Evolutionary conservation across 2,329 filamentous ascomycete species (phyloP), one percentile per base, ranked within the genome.

Genomic region (Penicillium sp.): DNA sequence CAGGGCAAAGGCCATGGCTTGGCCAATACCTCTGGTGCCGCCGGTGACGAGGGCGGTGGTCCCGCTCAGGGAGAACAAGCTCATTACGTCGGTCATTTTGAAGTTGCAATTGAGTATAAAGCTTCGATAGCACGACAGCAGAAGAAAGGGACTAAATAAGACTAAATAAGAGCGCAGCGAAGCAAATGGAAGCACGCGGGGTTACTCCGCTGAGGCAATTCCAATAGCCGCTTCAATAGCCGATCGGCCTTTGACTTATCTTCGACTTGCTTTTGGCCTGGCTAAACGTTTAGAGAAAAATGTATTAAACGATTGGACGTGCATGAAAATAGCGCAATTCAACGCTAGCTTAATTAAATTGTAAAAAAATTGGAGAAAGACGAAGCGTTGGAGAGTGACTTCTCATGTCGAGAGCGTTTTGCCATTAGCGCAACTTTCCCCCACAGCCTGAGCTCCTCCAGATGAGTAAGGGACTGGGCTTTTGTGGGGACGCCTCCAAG

Each of bases 1-100:
- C 39, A 79, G 63, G 2, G 74, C 76, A 54, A 78, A 57, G 11
- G 77, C 75, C 77, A 79, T 79, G 18, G 74, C 73, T 54, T 74
- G 71, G 21, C 77, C 77, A 44, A 80, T 79, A 8, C 77, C 77
- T 52, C 77, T 68, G 11, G 76, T 79, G n/a, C 76, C 76, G 21
- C 77, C 77, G 1, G 77, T 79, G 11, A 79, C 69, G 43, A 79
- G 60, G 24, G 77, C 77, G 38, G 76, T 79, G 57, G 73, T 72
- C 32, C 76, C 75, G 36, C 59, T 63, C 29, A 77, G 58, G 24
- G 74, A 76, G 57, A 77, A 77, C 18, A 77, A 62, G 22, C 69
- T 71, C 29, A 56, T 22, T 43, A 69, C 43, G 21, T 60, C 54
- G 40, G 65, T 47, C 70, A 72, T 73, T 57, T 46, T 65, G 53